These are phyloP conservation scores for Diaporthe amygdali DNA, from an alignment of 2,329 filamentous ascomycete genomes.

Conservation along the genomic window DNA sequence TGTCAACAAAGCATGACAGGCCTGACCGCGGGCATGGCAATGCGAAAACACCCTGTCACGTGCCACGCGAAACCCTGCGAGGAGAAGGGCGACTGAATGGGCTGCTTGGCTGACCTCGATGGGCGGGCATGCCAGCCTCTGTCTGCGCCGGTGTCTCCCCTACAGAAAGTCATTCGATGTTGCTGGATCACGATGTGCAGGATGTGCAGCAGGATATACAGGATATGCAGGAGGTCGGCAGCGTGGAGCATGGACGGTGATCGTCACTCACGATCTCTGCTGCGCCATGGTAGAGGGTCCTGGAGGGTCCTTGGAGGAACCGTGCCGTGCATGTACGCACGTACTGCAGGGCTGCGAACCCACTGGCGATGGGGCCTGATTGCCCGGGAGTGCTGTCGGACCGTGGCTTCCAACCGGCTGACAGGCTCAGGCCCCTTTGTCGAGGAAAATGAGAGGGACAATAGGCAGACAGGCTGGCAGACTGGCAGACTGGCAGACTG, in stretches of 20 bases:
- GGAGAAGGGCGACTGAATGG: too few relatives aligned
- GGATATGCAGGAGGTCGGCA: background rate
- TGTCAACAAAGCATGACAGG: background rate
- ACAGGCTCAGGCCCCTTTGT: constrained; percentile 1
- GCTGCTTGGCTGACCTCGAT: too few relatives aligned
- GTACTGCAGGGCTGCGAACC: background rate
- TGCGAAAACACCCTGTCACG: constrained; percentile 6
- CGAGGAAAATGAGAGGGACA: too few relatives aligned
- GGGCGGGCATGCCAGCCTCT: background rate
- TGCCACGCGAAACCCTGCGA: background rate
- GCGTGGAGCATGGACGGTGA: constrained; percentile 1
- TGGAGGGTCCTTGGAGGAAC: background rate
- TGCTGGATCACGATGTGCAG: constrained; percentile 1
- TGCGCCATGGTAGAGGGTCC: constrained; percentile 7
- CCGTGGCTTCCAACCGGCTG: background rate
- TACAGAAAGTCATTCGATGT: background rate
- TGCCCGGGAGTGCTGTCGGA: constrained; percentile 8
- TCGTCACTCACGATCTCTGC: background rate
- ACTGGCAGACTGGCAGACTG: background rate
- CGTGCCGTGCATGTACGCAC: background rate
- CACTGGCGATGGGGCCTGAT: background rate
- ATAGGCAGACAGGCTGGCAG: background rate
- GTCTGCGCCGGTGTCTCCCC: background rate
- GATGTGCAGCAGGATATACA: background rate
- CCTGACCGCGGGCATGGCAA: background rate